Percentiles rank a stretch among this genome's conserved stretches.
Conservation (phyloP, 2,329 filamentous ascomycete species). For the Beauveria scarabaeidicola region DNA sequence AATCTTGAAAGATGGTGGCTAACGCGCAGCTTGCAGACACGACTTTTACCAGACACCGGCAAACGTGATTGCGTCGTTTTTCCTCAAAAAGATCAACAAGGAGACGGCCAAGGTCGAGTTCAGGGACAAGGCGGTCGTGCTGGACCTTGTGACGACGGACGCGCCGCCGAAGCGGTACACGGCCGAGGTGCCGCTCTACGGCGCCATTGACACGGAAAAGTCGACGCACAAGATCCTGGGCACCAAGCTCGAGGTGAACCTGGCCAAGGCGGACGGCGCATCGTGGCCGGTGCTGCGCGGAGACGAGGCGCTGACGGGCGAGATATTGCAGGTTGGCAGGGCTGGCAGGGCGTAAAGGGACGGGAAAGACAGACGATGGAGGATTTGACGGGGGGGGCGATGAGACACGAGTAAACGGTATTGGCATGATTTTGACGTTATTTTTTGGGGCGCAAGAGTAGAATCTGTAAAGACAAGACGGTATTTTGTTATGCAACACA, state of each 20-base stretch:
- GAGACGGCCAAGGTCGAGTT: constrained; percentile 66
- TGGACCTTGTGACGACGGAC: constrained; percentile 83
- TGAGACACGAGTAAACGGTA: not conserved
- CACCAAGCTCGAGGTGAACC: constrained; percentile 76
- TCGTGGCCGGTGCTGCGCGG: constrained; percentile 81
- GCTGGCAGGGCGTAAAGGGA: constrained; percentile 51
- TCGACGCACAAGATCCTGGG: constrained; percentile 75
- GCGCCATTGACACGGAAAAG: constrained; percentile 63
- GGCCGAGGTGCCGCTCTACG: constrained; percentile 66
- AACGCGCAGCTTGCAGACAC: constrained; percentile 30
- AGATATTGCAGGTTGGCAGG: constrained; percentile 83
- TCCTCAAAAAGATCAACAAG: constrained; percentile 95
- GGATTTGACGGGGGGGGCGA: not conserved
- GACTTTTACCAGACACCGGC: constrained; percentile 93
- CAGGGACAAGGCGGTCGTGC: constrained; percentile 48
- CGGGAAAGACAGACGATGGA: not conserved
- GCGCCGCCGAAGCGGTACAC: constrained; percentile 69
- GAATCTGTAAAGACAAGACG: not conserved
- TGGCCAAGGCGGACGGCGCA: constrained; percentile 62
- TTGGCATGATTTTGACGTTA: not conserved
- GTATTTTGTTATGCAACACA: not conserved
- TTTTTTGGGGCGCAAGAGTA: not conserved
- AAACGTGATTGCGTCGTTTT: constrained; percentile 82
- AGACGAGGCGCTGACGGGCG: constrained; percentile 59
- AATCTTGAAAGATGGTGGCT: not conserved